phyloP scores from a whole-genome alignment of 352 stramenopile species.

The Phytophthora tentaculata region DNA sequence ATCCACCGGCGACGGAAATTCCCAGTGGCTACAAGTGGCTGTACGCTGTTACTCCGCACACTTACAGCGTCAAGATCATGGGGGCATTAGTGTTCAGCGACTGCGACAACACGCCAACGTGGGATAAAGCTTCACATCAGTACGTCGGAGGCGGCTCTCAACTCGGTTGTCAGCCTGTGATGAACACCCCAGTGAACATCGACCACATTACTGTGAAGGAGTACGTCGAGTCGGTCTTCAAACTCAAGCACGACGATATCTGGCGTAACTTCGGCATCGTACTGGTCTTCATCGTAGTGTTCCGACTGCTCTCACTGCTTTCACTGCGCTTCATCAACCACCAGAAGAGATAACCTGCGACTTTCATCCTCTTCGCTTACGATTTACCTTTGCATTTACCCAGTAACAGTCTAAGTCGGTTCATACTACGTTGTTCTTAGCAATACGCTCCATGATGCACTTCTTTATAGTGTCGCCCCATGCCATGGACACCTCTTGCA shows the following conservation, averaged over 20 bases:
- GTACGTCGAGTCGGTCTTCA: conserved; percentile 49
- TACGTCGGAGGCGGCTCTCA: conserved; percentile 20
- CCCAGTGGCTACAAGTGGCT: conserved; percentile 59
- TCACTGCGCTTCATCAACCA: conserved; percentile 55
- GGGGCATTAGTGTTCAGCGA: conserved; percentile 26
- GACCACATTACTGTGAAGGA: conserved; percentile 41
- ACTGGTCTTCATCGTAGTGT: conserved; percentile 39
- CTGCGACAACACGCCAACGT: conserved; percentile 28
- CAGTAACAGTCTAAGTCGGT: too few species aligned
- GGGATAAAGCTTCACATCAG: conserved; percentile 13
- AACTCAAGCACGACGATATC: conserved; percentile 51
- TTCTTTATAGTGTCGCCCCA: conserved; percentile 33
- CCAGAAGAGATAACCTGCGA: conserved; percentile 36
- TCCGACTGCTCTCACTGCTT: conserved; percentile 42
- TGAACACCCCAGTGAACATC: conserved; percentile 18
- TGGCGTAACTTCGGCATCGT: conserved; percentile 43
- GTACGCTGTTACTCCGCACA: conserved; percentile 29
- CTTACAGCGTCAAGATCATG: conserved; percentile 29
- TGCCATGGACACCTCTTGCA: conserved; percentile 23
- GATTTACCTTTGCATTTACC: conserved; percentile 6
- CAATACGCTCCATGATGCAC: conserved; percentile 19
- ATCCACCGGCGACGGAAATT: conserved; percentile 47
- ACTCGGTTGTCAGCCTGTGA: conserved; percentile 29
- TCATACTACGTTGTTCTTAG: conserved; percentile 12
- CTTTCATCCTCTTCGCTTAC: too few species aligned